Conservation (phyloP, 306 rosid genomes). For the Sindora glabra region DNA sequence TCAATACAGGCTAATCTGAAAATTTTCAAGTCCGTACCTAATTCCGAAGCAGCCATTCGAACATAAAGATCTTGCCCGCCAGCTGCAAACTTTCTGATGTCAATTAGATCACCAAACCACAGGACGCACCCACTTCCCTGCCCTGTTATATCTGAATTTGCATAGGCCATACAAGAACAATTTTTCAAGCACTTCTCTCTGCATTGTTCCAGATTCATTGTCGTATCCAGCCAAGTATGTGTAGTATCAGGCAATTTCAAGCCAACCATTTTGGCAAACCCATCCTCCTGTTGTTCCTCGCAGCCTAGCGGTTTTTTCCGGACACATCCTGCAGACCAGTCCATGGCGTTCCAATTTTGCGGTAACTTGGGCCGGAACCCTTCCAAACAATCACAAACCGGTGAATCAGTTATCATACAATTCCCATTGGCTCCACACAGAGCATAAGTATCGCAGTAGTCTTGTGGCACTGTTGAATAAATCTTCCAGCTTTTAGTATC, state of each 20-base stretch:
- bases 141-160: conserved; percentile 8
- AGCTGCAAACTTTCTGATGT: neutral
- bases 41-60: neutral
- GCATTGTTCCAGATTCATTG: neutral
- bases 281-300: neutral
- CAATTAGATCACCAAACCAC: neutral
- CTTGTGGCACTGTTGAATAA: neutral
- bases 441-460: neutral
- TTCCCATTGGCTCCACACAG: conserved; percentile 6
- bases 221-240: neutral
- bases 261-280: neutral
- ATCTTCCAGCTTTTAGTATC: neutral
- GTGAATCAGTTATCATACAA: neutral
- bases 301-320: neutral
- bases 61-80: conserved; percentile 2
- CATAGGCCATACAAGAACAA: neutral
- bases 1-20: neutral
- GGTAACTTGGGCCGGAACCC: conserved; percentile 7
- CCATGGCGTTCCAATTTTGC: neutral
- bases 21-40: neutral
- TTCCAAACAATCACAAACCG: conserved; percentile 8
- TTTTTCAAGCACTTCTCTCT: neutral
- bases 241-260: neutral
- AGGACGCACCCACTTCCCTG: neutral
- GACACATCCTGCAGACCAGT: conserved; percentile 1